Evolutionary conservation across 768 basidiomycete species (phyloP), one percentile per base, ranked within the genome.

Genomic region (Cyathus striatus): DNA sequence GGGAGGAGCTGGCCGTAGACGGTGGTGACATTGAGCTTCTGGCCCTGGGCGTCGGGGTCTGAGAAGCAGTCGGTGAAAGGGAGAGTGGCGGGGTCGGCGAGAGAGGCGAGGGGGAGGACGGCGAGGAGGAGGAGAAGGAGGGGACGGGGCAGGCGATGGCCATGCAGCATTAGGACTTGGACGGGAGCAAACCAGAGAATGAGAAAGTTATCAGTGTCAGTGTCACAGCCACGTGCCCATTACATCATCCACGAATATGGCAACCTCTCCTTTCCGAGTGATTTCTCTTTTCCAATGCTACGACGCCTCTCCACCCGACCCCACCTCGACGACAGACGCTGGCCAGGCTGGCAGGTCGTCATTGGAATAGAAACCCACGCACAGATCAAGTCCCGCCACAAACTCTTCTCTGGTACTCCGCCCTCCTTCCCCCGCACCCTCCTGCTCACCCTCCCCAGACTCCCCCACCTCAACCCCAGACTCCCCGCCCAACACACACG

Each of bases 361-460:
- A 81, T 98, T 23, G 96, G 96, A 13, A 83, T 99, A 37, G 96
- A 99, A 57, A 89, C 95, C 4, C 96, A 98, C 57, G 90, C 92
- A 0, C 95, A 98, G 59, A 79, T 99, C 56, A 89, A 86, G 61
- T 84, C 91, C 2, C 78, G 83, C 44, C 66, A 70, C 44, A 99
- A 99, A 62, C 74, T 99, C 20, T 97, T 99, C 63, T 97, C 93
- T 26, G 63, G 72, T 70, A 42, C 54, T 80, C 81, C 20, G 26
- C 6, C n/a, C 20, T 20, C 41, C 36, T 21, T 23, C 30, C 38
- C 22, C 32, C 39, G 25, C 27, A 37, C n/a, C 17, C 40, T 36
- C 40, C 18, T 21, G 1, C n/a, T 36, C 17, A 37, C 36, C 30
- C 21, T 30, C 39, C 16, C 14, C 39, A 72, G 75, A 68, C 25